Evolutionary conservation across 2,329 filamentous ascomycete species (phyloP).

Genomic region (Sordariomycetes sp.): DNA sequence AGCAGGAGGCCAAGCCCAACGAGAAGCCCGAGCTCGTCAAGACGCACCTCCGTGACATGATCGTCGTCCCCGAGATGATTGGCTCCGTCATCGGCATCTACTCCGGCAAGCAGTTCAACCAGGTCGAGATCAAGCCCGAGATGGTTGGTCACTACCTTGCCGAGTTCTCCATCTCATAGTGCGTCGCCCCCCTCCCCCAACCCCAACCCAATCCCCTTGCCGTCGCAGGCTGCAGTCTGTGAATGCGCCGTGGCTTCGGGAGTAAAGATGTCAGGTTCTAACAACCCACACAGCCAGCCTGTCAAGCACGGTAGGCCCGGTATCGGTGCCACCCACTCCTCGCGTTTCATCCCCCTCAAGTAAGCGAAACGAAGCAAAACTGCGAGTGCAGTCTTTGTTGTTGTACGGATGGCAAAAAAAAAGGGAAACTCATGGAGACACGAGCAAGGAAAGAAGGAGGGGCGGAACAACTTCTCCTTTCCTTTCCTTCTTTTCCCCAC

Average conservation of each 20-base stretch:
- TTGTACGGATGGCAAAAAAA: not conserved
- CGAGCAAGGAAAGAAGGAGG: not conserved
- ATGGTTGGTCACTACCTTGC: constrained; percentile 99
- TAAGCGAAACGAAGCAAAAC: constrained; percentile 35
- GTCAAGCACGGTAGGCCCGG: constrained; percentile 99
- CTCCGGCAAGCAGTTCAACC: constrained; percentile 99
- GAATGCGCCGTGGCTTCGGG: not conserved
- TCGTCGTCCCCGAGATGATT: constrained; percentile 99
- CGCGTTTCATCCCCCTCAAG: constrained; percentile 99
- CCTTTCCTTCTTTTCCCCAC: not conserved
- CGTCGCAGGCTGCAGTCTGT: not conserved
- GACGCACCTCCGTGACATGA: constrained; percentile 99
- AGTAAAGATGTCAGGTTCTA: constrained; percentile 19
- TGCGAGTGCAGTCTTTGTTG: not conserved
- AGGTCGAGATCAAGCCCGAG: constrained; percentile 99
- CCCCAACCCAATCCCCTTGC: not conserved
- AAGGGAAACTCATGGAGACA: not conserved
- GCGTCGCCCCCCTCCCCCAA: constrained; percentile 30
- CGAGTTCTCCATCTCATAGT: constrained; percentile 99
- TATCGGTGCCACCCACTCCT: constrained; percentile 99
- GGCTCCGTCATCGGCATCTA: constrained; percentile 97
- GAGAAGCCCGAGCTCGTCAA: constrained; percentile 99
- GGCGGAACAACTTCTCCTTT: too few species aligned
- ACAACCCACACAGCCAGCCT: constrained; percentile 67
- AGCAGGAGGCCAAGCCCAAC: constrained; percentile 98